Conservation (phyloP, 2,329 filamentous ascomycete genomes). For the Talaromyces pinophilus region DNA sequence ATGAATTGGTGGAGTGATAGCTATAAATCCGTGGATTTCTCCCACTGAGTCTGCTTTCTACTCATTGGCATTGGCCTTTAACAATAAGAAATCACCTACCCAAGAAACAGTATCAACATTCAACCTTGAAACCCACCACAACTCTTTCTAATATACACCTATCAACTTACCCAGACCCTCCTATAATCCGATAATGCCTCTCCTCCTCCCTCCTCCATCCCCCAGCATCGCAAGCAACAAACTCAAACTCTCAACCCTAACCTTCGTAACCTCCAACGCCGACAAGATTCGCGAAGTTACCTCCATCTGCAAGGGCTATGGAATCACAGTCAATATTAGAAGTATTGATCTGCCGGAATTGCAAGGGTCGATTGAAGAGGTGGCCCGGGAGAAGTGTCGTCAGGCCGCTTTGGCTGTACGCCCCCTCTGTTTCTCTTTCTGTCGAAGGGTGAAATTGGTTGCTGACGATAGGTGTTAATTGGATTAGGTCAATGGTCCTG, state of each 20-base stretch:
- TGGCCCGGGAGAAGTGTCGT: conserved; percentile 77
- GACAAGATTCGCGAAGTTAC: conserved; percentile 85
- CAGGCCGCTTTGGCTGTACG: conserved; percentile 58
- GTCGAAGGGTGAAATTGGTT: neutral
- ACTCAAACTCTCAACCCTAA: conserved; percentile 16
- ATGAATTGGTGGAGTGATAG: neutral
- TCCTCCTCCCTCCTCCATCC: neutral
- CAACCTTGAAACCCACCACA: neutral
- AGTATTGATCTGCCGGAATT: conserved; percentile 70
- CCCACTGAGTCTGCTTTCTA: neutral
- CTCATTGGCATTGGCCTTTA: neutral
- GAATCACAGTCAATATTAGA: conserved; percentile 63
- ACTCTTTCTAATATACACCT: neutral
- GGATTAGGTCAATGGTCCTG: conserved; percentile 69
- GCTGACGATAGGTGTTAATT: neutral
- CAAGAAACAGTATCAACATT: neutral
- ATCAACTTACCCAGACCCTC: neutral
- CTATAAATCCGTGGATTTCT: neutral
- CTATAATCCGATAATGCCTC: neutral
- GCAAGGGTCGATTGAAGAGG: conserved; percentile 81
- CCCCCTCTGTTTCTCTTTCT: neutral
- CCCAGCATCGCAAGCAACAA: conserved; percentile 9
- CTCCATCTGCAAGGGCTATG: conserved; percentile 67
- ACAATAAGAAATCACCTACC: neutral
- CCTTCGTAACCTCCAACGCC: conserved; percentile 84